Conservation (phyloP, 768 basidiomycete genomes). For the Rhizopogon rudus region DNA sequence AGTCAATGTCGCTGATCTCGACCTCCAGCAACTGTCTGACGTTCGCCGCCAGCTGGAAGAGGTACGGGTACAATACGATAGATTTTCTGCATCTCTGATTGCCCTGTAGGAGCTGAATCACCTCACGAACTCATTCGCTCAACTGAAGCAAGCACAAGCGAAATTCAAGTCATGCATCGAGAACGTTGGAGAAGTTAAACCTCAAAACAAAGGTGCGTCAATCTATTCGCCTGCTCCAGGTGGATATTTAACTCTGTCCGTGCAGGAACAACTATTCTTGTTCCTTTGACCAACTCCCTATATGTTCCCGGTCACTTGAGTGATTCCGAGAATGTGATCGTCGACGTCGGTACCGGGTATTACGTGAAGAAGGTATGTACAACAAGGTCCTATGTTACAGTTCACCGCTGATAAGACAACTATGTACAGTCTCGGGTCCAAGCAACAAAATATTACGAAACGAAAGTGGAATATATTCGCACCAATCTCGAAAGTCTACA, state of each 20-base stretch:
- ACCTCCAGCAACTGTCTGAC: slow-evolving; percentile 80
- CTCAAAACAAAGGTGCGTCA: slow-evolving; percentile 53
- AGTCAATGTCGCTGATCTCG: slow-evolving; percentile 78
- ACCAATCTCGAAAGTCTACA: slow-evolving; percentile 83
- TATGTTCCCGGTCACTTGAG: slow-evolving; percentile 91
- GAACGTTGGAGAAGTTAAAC: slow-evolving; percentile 71
- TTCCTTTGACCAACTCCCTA: slow-evolving; percentile 91
- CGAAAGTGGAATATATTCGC: slow-evolving; percentile 78
- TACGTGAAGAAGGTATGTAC: slow-evolving; percentile 83
- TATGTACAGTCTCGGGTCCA: slow-evolving; percentile 69
- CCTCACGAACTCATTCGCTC: slow-evolving; percentile 85
- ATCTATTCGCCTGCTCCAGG: neutral
- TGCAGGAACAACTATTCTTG: slow-evolving; percentile 81
- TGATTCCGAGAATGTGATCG: slow-evolving; percentile 82
- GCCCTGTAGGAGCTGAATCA: slow-evolving; percentile 79
- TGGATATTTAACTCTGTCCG: neutral
- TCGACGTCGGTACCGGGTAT: slow-evolving; percentile 96
- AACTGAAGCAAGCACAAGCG: slow-evolving; percentile 88
- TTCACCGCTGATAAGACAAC: neutral
- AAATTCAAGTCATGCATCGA: slow-evolving; percentile 89
- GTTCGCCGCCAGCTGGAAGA: slow-evolving; percentile 92
- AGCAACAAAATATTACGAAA: slow-evolving; percentile 74
- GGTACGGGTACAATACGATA: slow-evolving; percentile 35
- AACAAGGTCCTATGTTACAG: neutral
- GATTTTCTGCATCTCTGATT: neutral